Percentiles rank a stretch among this genome's conserved stretches.
These are phyloP conservation scores for Powellomyces hirtus DNA, from an alignment of 192 early-diverging fungal genomes.

Conservation along the genomic window DNA sequence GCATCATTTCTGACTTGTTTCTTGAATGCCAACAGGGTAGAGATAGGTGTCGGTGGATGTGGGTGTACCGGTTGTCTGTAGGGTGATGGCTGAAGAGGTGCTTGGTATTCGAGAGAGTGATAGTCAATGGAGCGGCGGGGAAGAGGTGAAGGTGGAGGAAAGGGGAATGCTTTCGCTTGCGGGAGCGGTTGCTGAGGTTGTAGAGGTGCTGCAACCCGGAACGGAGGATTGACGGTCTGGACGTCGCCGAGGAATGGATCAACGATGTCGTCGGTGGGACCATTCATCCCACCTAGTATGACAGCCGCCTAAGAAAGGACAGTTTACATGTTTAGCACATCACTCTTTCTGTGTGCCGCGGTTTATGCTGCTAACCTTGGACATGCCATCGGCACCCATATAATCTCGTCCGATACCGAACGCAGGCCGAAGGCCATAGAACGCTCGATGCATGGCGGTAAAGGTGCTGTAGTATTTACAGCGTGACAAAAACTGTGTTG, in stretches of 20 bases:
- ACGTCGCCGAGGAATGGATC: constrained; percentile 15
- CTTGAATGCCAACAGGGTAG: constrained; percentile 19
- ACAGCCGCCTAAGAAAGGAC: constrained; percentile 16
- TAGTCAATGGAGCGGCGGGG: constrained; percentile 3
- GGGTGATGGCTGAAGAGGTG: background rate
- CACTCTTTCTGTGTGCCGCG: too few species aligned
- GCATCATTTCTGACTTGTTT: constrained; percentile 18
- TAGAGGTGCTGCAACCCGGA: background rate
- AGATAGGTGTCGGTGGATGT: constrained; percentile 26
- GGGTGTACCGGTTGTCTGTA: constrained; percentile 4
- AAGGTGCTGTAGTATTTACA: too few species aligned
- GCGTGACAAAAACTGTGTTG: too few species aligned
- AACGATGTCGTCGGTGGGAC: constrained; percentile 5
- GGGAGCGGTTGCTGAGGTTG: background rate
- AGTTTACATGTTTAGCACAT: too few species aligned
- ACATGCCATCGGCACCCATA: constrained; percentile 13
- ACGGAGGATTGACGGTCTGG: background rate
- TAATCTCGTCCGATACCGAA: constrained; percentile 15
- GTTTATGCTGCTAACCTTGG: too few species aligned
- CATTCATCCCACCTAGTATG: constrained; percentile 6
- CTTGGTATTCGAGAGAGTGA: background rate
- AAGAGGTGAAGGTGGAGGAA: background rate
- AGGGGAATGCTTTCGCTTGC: background rate
- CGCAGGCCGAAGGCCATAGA: constrained; percentile 16
- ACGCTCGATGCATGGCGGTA: constrained; percentile 27